phyloP scores from a whole-genome alignment of 768 basidiomycete species.

The Lactifluus volemus region DNA sequence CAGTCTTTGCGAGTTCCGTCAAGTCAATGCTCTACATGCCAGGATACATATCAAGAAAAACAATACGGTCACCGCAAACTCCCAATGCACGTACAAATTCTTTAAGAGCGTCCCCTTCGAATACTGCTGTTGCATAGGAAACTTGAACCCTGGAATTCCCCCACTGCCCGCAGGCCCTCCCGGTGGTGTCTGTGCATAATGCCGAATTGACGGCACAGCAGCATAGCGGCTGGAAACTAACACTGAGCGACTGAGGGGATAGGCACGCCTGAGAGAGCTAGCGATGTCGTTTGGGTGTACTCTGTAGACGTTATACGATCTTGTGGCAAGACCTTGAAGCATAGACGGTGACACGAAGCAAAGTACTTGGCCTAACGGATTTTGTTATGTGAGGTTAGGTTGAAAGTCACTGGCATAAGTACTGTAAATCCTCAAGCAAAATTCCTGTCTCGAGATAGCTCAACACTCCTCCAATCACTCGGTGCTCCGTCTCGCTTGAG shows the following conservation, averaged over 20 bases:
- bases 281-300: not conserved
- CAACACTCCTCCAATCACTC: too few species aligned
- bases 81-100: slow-evolving; percentile 48
- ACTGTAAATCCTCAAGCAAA: too few species aligned
- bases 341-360: not conserved
- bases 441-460: too few species aligned
- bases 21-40: slow-evolving; percentile 61
- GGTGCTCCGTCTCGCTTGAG: too few species aligned
- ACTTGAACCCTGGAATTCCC: slow-evolving; percentile 50
- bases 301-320: not conserved
- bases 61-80: not conserved
- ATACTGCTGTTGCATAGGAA: slow-evolving; percentile 43
- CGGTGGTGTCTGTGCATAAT: slow-evolving; percentile 43
- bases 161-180: slow-evolving; percentile 33
- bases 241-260: not conserved
- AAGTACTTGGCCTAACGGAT: too few species aligned
- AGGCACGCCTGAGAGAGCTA: not conserved
- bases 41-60: not conserved
- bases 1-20: slow-evolving; percentile 73
- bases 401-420: too few species aligned
- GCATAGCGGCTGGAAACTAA: not conserved
- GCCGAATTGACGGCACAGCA: slow-evolving; percentile 19
- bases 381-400: too few species aligned
- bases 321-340: not conserved
- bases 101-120: slow-evolving; percentile 77